Conservation (phyloP, 352 stramenopile species). For the Globisporangium uncinulatum region DNA sequence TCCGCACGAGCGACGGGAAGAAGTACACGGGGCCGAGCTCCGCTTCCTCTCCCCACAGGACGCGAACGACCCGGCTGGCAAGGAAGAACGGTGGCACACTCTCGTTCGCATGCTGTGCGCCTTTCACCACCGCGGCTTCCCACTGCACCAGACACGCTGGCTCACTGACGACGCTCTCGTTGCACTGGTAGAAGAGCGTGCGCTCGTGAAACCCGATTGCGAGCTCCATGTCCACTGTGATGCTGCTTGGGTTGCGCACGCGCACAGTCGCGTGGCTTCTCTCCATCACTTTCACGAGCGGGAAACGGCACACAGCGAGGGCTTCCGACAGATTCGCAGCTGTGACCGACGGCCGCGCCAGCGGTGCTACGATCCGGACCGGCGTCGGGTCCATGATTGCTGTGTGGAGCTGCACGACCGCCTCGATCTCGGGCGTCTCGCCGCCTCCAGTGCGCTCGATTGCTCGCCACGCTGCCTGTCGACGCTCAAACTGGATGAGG, state of each 20-base stretch:
- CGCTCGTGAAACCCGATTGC: conserved; percentile 25
- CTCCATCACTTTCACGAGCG: conserved; percentile 33
- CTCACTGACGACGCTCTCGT: conserved; percentile 16
- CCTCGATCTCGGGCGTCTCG: conserved; percentile 8
- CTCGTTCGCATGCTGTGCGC: neutral
- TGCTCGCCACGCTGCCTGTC: conserved; percentile 23
- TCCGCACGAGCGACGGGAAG: conserved; percentile 30
- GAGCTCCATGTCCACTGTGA: conserved; percentile 43
- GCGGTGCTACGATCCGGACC: conserved; percentile 23
- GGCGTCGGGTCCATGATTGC: conserved; percentile 26
- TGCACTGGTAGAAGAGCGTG: conserved; percentile 45
- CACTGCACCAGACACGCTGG: conserved; percentile 34
- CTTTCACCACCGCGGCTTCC: conserved; percentile 5
- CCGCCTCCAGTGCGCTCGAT: conserved; percentile 1
- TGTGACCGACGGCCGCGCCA: conserved; percentile 31
- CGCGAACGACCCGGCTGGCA: conserved; percentile 16
- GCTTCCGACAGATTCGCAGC: conserved; percentile 3
- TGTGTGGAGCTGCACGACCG: conserved; percentile 26
- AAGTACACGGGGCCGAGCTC: conserved; percentile 63
- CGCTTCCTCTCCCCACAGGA: conserved; percentile 16
- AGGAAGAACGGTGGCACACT: conserved; percentile 33
- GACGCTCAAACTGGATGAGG: conserved; percentile 25
- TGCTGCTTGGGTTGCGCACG: conserved; percentile 46
- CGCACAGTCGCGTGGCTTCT: conserved; percentile 20
- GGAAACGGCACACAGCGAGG: conserved; percentile 16